Percentiles rank a stretch among this genome's conserved stretches.
phyloP scores from a whole-genome alignment of 106 monocot genomes.

The Amphibolis antarctica region DNA sequence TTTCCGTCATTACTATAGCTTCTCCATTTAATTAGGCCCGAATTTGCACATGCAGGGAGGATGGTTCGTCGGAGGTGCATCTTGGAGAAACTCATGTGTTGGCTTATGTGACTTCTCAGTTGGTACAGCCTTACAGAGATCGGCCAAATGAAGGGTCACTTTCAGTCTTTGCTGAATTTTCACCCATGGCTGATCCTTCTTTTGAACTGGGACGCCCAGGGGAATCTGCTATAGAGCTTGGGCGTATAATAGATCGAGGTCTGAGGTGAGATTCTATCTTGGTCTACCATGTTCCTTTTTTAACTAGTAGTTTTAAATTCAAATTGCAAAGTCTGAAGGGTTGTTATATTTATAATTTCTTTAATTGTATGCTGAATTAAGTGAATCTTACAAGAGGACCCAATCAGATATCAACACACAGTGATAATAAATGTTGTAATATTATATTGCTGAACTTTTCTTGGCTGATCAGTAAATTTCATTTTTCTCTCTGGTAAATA shows the following conservation, averaged over 20 bases:
- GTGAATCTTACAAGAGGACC: no score
- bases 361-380: no score
- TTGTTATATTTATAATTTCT: no score
- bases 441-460: no score
- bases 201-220: constrained; percentile 86
- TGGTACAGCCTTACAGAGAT: constrained; percentile 84
- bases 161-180: constrained; percentile 68
- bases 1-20: no score
- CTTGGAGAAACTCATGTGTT: constrained; percentile 93
- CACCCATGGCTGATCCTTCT: constrained; percentile 94
- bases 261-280: constrained; percentile 36
- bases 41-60: constrained; percentile 55
- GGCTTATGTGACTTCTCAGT: constrained; percentile 63
- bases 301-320: no score
- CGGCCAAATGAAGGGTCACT: constrained; percentile 83
- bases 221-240: constrained; percentile 78
- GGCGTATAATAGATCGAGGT: constrained; percentile 83
- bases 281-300: background rate
- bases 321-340: no score
- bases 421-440: no score
- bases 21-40: no score
- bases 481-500: background rate
- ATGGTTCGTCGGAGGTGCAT: constrained; percentile 75
- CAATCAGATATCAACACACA: no score
- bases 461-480: no score